phyloP scores from a whole-genome alignment of 2,329 filamentous ascomycete species.

The Aspergillus amoenus region DNA sequence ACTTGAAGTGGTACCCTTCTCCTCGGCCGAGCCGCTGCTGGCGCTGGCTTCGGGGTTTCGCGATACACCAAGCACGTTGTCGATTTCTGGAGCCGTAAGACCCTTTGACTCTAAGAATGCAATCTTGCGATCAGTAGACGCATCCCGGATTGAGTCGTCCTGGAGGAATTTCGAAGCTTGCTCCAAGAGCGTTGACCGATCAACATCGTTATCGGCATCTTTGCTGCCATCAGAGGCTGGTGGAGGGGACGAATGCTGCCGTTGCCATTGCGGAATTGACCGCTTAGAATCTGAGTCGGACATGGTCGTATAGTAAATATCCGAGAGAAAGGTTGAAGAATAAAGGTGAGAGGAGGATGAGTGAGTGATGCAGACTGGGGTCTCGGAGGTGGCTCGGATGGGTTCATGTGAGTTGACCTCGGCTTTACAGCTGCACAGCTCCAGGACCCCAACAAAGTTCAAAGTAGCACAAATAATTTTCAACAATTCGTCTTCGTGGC shows the following conservation, averaged over 20 bases:
- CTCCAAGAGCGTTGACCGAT: conserved; percentile 51
- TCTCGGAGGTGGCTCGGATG: background rate
- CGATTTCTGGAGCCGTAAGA: conserved; percentile 65
- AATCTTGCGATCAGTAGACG: conserved; percentile 69
- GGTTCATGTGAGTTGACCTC: background rate
- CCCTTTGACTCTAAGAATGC: conserved; percentile 78
- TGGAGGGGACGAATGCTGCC: conserved; percentile 31
- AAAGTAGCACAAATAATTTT: no score
- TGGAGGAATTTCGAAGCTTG: conserved; percentile 75
- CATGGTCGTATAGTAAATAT: conserved; percentile 27
- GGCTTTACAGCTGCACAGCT: background rate
- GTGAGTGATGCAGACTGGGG: no score
- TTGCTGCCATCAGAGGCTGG: conserved; percentile 23
- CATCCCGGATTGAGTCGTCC: conserved; percentile 69
- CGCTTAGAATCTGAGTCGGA: conserved; percentile 33
- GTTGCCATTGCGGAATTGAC: conserved; percentile 43
- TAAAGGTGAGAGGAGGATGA: background rate
- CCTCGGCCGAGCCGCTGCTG: conserved; percentile 11
- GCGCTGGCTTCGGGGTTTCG: conserved; percentile 31
- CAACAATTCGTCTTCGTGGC: background rate
- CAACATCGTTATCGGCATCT: conserved; percentile 1
- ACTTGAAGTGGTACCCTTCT: conserved; percentile 5
- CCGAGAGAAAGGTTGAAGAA: background rate
- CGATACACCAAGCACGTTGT: conserved; percentile 58
- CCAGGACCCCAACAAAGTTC: no score